These are phyloP conservation scores for Talaromyces sp. DNA, from an alignment of 2,329 filamentous ascomycete genomes.

Conservation along the genomic window DNA sequence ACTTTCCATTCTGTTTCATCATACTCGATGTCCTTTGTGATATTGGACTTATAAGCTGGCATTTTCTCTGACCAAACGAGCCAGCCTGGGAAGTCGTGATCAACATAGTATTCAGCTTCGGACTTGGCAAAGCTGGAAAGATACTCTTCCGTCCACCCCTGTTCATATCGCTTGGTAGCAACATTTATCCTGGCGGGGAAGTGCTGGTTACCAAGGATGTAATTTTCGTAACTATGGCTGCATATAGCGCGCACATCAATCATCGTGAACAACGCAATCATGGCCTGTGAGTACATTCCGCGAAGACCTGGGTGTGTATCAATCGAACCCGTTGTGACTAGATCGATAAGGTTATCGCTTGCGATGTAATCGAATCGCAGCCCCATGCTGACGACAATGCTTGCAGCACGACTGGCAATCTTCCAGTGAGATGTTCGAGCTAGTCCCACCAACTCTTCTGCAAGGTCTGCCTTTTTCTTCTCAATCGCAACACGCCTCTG, in stretches of 20 bases:
- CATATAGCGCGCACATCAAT: constrained; percentile 84
- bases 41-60: constrained; percentile 70
- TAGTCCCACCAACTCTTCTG: constrained; percentile 72
- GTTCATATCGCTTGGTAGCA: constrained; percentile 67
- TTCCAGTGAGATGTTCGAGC: constrained; percentile 90
- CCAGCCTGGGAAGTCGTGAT: constrained; percentile 92
- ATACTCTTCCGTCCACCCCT: constrained; percentile 73
- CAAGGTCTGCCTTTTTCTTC: constrained; percentile 72
- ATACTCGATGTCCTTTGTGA: constrained; percentile 64
- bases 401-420: constrained; percentile 81
- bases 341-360: constrained; percentile 73
- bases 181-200: constrained; percentile 74
- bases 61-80: constrained; percentile 90
- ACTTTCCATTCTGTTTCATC: constrained; percentile 73
- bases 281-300: constrained; percentile 72
- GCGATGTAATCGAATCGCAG: constrained; percentile 88
- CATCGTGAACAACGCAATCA: constrained; percentile 75
- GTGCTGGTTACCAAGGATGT: constrained; percentile 72
- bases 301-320: constrained; percentile 86
- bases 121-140: constrained; percentile 72
- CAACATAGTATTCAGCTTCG: constrained; percentile 81
- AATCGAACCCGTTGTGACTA: constrained; percentile 77
- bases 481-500: constrained; percentile 75
- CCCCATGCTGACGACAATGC: constrained; percentile 85
- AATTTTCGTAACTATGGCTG: constrained; percentile 81